phyloP scores from a whole-genome alignment of 1,284 basidiomycete genomes.

The Ustilago xerochloae region DNA sequence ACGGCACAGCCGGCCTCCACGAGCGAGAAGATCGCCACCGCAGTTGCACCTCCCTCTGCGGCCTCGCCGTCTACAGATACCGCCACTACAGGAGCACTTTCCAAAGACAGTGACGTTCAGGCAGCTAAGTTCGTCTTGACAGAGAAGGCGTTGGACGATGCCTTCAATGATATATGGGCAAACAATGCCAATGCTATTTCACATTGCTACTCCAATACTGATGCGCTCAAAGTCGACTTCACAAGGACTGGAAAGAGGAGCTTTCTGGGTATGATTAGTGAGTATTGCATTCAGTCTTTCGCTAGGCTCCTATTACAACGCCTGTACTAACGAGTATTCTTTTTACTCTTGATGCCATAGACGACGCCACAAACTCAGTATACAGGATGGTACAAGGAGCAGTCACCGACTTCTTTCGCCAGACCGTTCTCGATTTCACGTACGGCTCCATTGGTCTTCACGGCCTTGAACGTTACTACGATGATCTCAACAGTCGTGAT shows the following conservation, averaged over 20 bases:
- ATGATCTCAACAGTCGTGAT: conserved; percentile 82
- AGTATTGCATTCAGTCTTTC: conserved; percentile 3
- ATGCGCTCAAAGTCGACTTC: conserved; percentile 95
- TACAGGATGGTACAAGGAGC: conserved; percentile 69
- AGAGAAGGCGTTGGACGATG: conserved; percentile 68
- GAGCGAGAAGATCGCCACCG: conserved; percentile 16
- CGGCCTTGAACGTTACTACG: conserved; percentile 54
- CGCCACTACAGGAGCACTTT: not conserved
- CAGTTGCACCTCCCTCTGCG: conserved; percentile 19
- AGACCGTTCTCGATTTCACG: conserved; percentile 70
- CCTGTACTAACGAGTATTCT: no score
- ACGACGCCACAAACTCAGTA: conserved; percentile 61
- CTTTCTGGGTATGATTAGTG: conserved; percentile 77
- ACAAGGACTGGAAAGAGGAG: conserved; percentile 91
- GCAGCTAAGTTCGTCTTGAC: conserved; percentile 21
- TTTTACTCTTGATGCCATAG: conserved; percentile 4
- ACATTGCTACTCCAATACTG: conserved; percentile 70
- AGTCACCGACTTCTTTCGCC: conserved; percentile 92
- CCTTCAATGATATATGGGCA: conserved; percentile 84
- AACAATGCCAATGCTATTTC: conserved; percentile 76
- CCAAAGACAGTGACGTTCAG: not conserved
- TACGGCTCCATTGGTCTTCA: conserved; percentile 42
- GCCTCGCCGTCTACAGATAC: not conserved
- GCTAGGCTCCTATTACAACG: not conserved
- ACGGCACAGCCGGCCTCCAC: conserved; percentile 12